These are phyloP conservation scores for Urtica urens DNA, from an alignment of 306 rosid species.

Conservation along the genomic window DNA sequence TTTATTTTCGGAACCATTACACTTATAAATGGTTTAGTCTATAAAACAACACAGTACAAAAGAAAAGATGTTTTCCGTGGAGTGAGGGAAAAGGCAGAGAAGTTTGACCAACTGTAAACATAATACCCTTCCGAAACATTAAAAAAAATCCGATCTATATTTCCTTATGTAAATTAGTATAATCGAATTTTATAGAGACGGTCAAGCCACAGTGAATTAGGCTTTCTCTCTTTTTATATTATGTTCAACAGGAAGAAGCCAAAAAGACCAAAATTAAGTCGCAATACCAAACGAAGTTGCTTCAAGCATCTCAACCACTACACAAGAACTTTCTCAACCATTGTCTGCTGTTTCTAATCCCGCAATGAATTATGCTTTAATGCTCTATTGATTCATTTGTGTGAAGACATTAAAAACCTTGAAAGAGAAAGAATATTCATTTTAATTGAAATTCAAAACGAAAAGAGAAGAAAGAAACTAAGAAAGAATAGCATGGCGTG, in stretches of 20 bases:
- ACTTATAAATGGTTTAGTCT: not conserved
- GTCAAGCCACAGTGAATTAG: slow-evolving; percentile 14
- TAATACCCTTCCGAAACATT: not conserved
- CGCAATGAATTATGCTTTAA: not conserved
- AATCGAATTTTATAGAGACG: slow-evolving; percentile 7
- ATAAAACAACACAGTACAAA: not conserved
- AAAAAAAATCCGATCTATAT: not conserved
- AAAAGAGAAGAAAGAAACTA: not conserved
- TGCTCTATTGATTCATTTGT: not conserved
- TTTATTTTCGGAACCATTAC: too few relatives aligned
- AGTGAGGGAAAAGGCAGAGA: not conserved
- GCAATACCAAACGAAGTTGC: not conserved
- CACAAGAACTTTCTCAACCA: not conserved
- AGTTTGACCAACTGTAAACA: too few relatives aligned
- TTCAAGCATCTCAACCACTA: slow-evolving; percentile 7
- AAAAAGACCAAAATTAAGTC: slow-evolving; percentile 22
- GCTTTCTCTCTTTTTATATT: not conserved
- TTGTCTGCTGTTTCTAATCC: too few relatives aligned
- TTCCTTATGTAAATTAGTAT: not conserved
- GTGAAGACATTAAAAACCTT: not conserved
- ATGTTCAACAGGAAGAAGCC: slow-evolving; percentile 12
- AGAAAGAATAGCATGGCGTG: slow-evolving; percentile 33
- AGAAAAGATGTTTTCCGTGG: not conserved
- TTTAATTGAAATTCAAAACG: not conserved
- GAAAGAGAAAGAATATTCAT: not conserved